A percentile compares a stretch with the other conserved stretches of the same genome.
phyloP scores from a whole-genome alignment of 169 alveolate genomes.

The Perkinsus marinus region DNA sequence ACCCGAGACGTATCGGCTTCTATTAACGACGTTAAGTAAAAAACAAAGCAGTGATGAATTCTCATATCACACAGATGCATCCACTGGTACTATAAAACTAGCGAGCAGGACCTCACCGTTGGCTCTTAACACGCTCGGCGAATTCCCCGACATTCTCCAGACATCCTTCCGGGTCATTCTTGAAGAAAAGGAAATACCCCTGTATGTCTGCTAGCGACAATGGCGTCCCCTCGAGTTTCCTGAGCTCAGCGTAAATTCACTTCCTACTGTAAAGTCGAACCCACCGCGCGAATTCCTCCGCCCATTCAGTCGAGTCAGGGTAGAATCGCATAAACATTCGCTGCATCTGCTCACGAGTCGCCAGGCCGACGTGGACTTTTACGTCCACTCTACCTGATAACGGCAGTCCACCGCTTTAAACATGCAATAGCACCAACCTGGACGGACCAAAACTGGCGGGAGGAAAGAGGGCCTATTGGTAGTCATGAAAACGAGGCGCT shows the following conservation, averaged over 20 bases:
- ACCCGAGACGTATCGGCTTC: too few relatives aligned
- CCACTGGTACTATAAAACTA: too few relatives aligned
- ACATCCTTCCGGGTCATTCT: slow-evolving; percentile 20
- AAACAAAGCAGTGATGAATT: too few relatives aligned
- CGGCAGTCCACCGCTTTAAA: background rate
- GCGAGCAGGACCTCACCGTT: background rate
- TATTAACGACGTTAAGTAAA: too few relatives aligned
- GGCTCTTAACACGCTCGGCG: background rate
- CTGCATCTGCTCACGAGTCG: slow-evolving; percentile 39
- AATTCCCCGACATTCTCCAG: background rate
- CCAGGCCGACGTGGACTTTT: slow-evolving; percentile 49
- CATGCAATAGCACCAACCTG: background rate
- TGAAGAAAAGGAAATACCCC: slow-evolving; percentile 47
- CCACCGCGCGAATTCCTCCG: slow-evolving; percentile 30
- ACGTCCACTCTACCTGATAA: slow-evolving; percentile 63
- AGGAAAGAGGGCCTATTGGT: slow-evolving; percentile 37
- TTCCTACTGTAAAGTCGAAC: slow-evolving; percentile 10
- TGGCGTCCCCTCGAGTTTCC: background rate
- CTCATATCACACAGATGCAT: too few relatives aligned
- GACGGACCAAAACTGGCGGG: background rate
- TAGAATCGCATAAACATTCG: slow-evolving; percentile 45
- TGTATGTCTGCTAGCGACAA: slow-evolving; percentile 50
- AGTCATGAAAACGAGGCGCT: slow-evolving; percentile 53
- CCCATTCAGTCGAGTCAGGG: slow-evolving; percentile 39
- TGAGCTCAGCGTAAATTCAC: background rate